Evolutionary conservation across 345 rosid genomes (phyloP), one percentile per base, ranked within the genome.

Genomic region (Camelina sativa): DNA sequence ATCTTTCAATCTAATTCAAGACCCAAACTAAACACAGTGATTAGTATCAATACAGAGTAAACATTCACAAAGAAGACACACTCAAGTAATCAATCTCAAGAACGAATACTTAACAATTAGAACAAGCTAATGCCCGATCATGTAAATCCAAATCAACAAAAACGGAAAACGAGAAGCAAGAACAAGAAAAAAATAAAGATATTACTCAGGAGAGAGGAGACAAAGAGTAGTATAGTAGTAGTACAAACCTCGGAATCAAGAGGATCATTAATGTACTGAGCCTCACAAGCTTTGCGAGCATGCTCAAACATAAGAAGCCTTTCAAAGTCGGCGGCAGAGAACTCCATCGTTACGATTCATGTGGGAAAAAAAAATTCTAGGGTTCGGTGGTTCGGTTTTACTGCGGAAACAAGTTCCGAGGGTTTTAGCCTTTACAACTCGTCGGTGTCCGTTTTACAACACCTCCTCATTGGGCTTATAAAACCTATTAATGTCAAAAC

Each of bases 241-340:
- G 38, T 8, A 52, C 75, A 19, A 73, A 92, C 96, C 44, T 86
- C 89, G 55, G 84, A 82, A 71, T 91, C 89, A 61, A 83, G 86
- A 73, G 93, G 91, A 77, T 88, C 82, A 34, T 65, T 80, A 22
- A 72, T 72, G 76, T 92, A 86, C 81, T 82, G 75, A 40, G 76
- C 55, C 82, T 88, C 97, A 6, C 87, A 84, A 1, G 77, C 43
- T 72, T 85, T 82, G 7, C 94, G 89, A 66, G 81, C 58, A 60
- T 80, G 87, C 70, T 87, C 96, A 69, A 78, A 73, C 78, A 81
- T 32, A 20, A 89, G 11, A 43, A 88, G 78, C 76, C 87, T 83
- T 50, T 86, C 86, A 69, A 88, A 80, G 40, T 92, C 92, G 8
- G 75, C 82, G 46, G 85, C 77, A 34, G 87, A 19, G 81, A 83